Conservation (phyloP, 768 basidiomycete species). For the Auriscalpium vulgare region DNA sequence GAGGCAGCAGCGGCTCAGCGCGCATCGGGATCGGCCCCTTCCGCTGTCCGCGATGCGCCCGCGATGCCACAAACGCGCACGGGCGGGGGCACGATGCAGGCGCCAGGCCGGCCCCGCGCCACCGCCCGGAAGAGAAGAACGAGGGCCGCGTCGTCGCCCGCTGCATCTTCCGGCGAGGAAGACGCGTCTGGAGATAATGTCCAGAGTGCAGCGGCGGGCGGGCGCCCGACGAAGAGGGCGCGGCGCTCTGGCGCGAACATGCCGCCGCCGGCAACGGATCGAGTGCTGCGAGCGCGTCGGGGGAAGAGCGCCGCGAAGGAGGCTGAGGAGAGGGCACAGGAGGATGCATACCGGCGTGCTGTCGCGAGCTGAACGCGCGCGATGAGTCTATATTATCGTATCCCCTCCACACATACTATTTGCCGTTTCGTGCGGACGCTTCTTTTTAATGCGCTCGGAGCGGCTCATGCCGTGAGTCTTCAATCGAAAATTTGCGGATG, state of each 20-base stretch:
- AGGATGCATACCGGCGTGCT: constrained; percentile 9
- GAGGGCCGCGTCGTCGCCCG: background rate
- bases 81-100: background rate
- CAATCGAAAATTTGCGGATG: background rate
- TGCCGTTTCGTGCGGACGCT: background rate
- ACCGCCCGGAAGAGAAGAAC: background rate
- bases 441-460: background rate
- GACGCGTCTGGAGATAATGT: background rate
- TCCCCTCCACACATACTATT: background rate
- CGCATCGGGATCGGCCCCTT: background rate
- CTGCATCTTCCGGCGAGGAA: background rate
- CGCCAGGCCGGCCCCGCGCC: background rate
- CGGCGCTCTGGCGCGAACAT: background rate
- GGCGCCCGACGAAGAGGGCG: constrained; percentile 19
- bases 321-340: constrained; percentile 3
- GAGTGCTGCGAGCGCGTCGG: constrained; percentile 12
- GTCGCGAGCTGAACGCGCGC: background rate
- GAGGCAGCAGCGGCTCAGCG: constrained; percentile 16
- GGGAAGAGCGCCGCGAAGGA: constrained; percentile 2
- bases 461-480: background rate
- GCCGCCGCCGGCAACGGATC: constrained; percentile 7
- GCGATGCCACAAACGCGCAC: background rate
- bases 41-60: background rate
- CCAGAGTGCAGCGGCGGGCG: constrained; percentile 13
- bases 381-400: too few species aligned